phyloP scores from a whole-genome alignment of 768 basidiomycete genomes.

The Suillus plorans region DNA sequence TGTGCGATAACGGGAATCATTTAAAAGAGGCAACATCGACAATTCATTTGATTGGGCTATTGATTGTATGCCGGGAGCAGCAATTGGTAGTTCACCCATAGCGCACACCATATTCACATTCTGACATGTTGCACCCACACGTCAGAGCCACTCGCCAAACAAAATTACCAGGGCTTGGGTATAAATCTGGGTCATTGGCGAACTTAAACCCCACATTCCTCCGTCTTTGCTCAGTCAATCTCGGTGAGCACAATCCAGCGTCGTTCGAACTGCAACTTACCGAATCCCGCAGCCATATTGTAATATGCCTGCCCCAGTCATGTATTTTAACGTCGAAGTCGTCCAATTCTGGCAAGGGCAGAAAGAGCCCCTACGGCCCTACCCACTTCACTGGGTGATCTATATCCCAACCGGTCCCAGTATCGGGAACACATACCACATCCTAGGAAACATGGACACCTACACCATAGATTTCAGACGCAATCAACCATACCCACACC shows the following conservation, averaged over 20 bases:
- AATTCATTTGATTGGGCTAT: background rate
- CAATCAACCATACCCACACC: slow-evolving; percentile 7
- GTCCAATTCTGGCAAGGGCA: slow-evolving; percentile 29
- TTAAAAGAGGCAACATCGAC: background rate
- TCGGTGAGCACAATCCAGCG: background rate
- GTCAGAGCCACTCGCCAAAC: background rate
- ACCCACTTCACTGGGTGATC: slow-evolving; percentile 29
- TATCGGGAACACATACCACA: slow-evolving; percentile 28
- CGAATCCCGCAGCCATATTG: background rate
- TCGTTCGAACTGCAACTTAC: background rate
- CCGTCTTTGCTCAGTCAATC: background rate
- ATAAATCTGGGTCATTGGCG: background rate
- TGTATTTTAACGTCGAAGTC: slow-evolving; percentile 24
- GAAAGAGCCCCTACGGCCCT: slow-evolving; percentile 4
- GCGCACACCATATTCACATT: background rate
- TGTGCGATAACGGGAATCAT: background rate
- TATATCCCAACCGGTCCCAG: slow-evolving; percentile 21
- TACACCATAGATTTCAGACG: slow-evolving; percentile 18
- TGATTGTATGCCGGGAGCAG: background rate
- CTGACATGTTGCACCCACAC: slow-evolving; percentile 1
- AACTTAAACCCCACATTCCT: background rate
- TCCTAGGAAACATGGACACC: slow-evolving; percentile 25
- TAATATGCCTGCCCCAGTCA: slow-evolving; percentile 16
- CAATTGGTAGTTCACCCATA: background rate
- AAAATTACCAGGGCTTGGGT: background rate